These are phyloP conservation scores for Stropharia rugosoannulata DNA, from an alignment of 768 basidiomycete species.

Conservation along the genomic window DNA sequence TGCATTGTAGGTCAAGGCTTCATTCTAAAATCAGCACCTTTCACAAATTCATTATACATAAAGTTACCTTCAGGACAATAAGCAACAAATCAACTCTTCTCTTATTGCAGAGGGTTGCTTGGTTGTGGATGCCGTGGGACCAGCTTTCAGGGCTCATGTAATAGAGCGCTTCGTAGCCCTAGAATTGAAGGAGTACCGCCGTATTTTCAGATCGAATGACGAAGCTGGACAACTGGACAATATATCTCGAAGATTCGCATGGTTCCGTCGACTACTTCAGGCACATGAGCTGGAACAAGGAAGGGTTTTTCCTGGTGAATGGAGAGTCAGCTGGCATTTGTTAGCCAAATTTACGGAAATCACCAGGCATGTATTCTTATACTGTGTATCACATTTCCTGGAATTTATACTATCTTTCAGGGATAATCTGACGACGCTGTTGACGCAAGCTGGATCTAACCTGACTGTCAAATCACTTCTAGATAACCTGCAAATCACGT, in stretches of 20 bases:
- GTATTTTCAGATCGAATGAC: constrained; percentile 90
- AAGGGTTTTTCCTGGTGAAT: constrained; percentile 77
- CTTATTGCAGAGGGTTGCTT: constrained; percentile 80
- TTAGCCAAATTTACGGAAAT: constrained; percentile 87
- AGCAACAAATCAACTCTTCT: constrained; percentile 60
- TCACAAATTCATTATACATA: neutral
- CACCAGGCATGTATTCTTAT: constrained; percentile 58
- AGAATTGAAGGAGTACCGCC: constrained; percentile 92
- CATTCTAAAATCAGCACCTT: neutral
- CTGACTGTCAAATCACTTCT: constrained; percentile 78
- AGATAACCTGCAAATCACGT: constrained; percentile 82
- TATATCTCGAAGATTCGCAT: constrained; percentile 87
- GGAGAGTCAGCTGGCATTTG: constrained; percentile 84
- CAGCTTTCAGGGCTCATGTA: constrained; percentile 77
- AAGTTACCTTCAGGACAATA: constrained; percentile 81
- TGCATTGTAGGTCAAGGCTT: constrained; percentile 63
- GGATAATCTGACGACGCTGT: constrained; percentile 78
- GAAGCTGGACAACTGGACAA: constrained; percentile 98
- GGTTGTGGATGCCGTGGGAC: constrained; percentile 87
- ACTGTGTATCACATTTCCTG: neutral
- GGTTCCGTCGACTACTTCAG: constrained; percentile 86
- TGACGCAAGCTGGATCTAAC: constrained; percentile 74
- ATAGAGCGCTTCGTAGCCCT: constrained; percentile 88
- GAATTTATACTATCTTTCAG: constrained; percentile 34
- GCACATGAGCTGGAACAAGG: constrained; percentile 88